These are phyloP conservation scores for Amanita jacksonii DNA, from an alignment of 768 basidiomycete species.

Conservation along the genomic window DNA sequence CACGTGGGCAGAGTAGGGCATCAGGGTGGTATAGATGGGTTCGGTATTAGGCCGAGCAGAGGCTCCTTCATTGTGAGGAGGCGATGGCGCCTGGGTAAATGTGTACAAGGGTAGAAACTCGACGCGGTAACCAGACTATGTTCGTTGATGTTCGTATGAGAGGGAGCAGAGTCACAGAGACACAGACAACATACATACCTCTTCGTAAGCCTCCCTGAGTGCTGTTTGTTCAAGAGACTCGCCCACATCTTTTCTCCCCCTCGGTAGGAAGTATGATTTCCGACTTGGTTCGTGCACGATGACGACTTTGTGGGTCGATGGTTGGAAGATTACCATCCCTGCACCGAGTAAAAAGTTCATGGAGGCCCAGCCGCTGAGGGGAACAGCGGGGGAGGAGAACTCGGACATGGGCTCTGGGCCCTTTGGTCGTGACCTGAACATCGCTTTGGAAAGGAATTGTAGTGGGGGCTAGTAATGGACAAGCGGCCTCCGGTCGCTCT, in stretches of 20 bases:
- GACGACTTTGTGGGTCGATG: constrained; percentile 43
- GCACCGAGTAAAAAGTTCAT: constrained; percentile 48
- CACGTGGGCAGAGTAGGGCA: constrained; percentile 17
- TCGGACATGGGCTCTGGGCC: constrained; percentile 18
- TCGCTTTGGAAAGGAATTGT: not conserved
- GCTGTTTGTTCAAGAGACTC: constrained; percentile 53
- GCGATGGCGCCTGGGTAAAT: constrained; percentile 30
- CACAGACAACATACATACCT: constrained; percentile 29
- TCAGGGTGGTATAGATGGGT: constrained; percentile 32
- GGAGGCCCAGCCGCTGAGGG: constrained; percentile 36
- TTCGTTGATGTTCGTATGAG: no score
- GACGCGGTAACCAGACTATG: constrained; percentile 45
- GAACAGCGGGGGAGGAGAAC: constrained; percentile 32
- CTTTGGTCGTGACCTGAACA: not conserved
- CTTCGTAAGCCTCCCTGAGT: constrained; percentile 58
- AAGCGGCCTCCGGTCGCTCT: no score
- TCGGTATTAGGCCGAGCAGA: constrained; percentile 24
- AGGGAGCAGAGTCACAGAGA: no score
- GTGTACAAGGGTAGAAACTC: constrained; percentile 36
- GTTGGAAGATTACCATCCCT: constrained; percentile 57
- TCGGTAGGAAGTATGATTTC: constrained; percentile 49
- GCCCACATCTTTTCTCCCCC: constrained; percentile 57
- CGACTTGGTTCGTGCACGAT: constrained; percentile 31
- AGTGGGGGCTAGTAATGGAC: no score
- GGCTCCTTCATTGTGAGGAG: constrained; percentile 18